A percentile compares a stretch with the other conserved stretches of the same genome.
These are phyloP conservation scores for Herpetomonas muscarum DNA, from an alignment of 208 protist genomes.

Conservation along the genomic window DNA sequence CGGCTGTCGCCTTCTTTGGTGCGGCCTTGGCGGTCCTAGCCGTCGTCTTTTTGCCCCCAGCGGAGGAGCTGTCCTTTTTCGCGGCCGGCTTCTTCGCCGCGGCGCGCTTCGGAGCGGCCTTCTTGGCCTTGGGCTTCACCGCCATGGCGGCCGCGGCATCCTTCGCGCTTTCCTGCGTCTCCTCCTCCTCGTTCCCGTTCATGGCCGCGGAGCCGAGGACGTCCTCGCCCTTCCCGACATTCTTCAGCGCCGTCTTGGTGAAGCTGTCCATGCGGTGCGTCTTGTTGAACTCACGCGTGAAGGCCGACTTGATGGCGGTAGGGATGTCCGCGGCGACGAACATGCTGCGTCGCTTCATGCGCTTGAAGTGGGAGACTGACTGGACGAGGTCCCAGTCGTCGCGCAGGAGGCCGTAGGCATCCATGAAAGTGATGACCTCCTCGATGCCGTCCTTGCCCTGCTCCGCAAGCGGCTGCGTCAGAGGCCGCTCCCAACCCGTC, in stretches of 20 bases:
- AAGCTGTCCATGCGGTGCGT: conserved; percentile 76
- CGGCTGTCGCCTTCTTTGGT: conserved; percentile 28
- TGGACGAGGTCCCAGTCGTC: conserved; percentile 91
- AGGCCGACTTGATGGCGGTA: conserved; percentile 81
- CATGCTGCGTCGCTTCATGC: conserved; percentile 31
- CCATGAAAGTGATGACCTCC: conserved; percentile 82
- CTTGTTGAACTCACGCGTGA: conserved; percentile 88
- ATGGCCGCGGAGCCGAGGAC: conserved; percentile 4
- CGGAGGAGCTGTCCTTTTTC: conserved; percentile 12
- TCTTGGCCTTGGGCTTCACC: conserved; percentile 5
- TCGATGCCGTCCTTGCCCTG: conserved; percentile 66
- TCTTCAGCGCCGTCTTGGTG: conserved; percentile 44
- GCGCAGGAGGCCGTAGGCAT: conserved; percentile 78
- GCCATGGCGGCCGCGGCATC: conserved; percentile 1
- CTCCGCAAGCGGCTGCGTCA: conserved; percentile 51
- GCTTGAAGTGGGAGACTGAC: conserved; percentile 64
- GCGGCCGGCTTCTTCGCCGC: conserved; percentile 17
- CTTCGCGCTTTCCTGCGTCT: conserved; percentile 10
- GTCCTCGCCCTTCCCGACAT: conserved; percentile 27
- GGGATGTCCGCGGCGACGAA: conserved; percentile 29
- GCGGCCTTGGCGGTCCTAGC: conserved; percentile 9
- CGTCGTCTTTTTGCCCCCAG: conserved; percentile 11
- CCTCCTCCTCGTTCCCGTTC: conserved; percentile 12
- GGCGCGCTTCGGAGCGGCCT: conserved; percentile 1
- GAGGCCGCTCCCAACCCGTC: conserved; percentile 51